Conservation (phyloP, 371 early-diverging fungal species). For the Cladochytrium tenue region DNA sequence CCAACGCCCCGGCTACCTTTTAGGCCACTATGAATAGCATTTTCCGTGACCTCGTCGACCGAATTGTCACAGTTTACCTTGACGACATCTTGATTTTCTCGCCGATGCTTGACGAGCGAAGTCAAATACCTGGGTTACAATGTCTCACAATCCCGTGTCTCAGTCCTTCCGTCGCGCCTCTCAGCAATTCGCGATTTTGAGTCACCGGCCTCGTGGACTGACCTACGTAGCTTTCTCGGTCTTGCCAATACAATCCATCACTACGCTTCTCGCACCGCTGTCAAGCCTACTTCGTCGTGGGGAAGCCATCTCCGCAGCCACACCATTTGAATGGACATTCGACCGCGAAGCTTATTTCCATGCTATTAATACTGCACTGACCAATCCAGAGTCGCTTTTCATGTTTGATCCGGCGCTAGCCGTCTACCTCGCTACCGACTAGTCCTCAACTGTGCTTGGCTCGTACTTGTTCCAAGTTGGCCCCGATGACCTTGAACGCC, state of each 20-base stretch:
- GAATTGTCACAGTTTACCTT: not conserved
- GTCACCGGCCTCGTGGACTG: constrained; percentile 4
- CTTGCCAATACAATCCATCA: constrained; percentile 15
- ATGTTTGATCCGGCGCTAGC: constrained; percentile 14
- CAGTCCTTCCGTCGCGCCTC: constrained; percentile 2
- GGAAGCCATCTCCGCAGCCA: constrained; percentile 1
- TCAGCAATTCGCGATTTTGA: constrained; percentile 12
- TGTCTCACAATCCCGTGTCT: constrained; percentile 1
- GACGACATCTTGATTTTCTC: constrained; percentile 42
- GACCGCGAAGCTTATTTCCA: not conserved
- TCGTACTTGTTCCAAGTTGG: constrained; percentile 9
- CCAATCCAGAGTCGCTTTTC: not conserved
- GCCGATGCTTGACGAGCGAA: constrained; percentile 29
- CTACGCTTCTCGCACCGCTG: constrained; percentile 8
- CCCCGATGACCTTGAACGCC: not conserved
- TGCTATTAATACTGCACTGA: not conserved
- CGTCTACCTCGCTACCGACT: constrained; percentile 8
- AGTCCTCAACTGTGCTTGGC: constrained; percentile 12
- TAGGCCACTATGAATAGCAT: constrained; percentile 46
- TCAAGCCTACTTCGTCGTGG: constrained; percentile 9
- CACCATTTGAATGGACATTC: constrained; percentile 11
- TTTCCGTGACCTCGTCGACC: constrained; percentile 24
- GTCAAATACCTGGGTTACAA: constrained; percentile 51
- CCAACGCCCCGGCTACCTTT: constrained; percentile 39
- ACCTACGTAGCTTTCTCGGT: constrained; percentile 20